These are phyloP conservation scores for Coemansia asiatica DNA, from an alignment of 192 early-diverging fungal genomes.

Conservation along the genomic window DNA sequence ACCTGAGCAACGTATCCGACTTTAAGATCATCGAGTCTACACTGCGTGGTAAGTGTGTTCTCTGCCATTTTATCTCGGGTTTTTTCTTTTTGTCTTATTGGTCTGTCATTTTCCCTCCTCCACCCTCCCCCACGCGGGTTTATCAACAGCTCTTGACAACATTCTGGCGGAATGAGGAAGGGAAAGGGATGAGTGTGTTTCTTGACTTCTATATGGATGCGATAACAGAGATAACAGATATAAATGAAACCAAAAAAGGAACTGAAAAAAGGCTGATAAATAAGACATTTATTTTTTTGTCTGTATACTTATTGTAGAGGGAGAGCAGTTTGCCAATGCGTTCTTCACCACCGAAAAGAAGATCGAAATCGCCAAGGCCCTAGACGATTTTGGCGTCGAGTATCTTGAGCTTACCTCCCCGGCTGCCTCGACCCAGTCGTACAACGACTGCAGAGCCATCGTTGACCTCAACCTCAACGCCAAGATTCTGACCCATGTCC, in stretches of 20 bases:
- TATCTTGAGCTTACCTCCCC: conserved; percentile 98
- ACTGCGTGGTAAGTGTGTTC: conserved; percentile 68
- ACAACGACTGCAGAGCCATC: conserved; percentile 87
- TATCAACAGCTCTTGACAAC: too few relatives aligned
- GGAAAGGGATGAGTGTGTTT: neutral
- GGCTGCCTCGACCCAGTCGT: conserved; percentile 95
- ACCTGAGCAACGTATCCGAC: conserved; percentile 81
- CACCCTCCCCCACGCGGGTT: too few relatives aligned
- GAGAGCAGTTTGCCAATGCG: conserved; percentile 99
- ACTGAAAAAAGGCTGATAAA: too few relatives aligned
- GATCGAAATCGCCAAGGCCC: conserved; percentile 97
- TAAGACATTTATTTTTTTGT: neutral
- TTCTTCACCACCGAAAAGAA: conserved; percentile 98
- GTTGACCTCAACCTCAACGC: conserved; percentile 92
- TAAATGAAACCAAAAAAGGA: too few relatives aligned
- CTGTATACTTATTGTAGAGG: conserved; percentile 62
- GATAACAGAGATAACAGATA: neutral
- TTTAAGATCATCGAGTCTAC: conserved; percentile 97
- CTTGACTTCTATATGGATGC: neutral
- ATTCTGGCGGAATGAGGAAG: neutral
- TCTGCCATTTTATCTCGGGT: too few relatives aligned
- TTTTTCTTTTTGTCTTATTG: too few relatives aligned
- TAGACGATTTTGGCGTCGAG: conserved; percentile 97
- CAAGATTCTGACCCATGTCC: conserved; percentile 94
- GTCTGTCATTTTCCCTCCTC: too few relatives aligned